phyloP scores from a whole-genome alignment of 306 rosid species.

The Pterocarpus macrocarpus region DNA sequence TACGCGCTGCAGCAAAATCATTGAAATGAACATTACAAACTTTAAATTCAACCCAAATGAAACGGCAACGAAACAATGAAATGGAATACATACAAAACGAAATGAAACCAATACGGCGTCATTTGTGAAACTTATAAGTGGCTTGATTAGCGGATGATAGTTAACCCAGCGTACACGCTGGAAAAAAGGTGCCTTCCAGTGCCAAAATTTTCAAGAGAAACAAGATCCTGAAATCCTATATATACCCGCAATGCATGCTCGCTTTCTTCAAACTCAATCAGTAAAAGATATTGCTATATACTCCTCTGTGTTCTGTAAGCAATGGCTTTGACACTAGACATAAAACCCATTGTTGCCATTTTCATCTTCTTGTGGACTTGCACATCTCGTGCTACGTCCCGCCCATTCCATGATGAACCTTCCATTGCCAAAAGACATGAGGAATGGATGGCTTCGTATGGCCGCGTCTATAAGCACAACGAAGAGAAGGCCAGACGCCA shows the following conservation, averaged over 20 bases:
- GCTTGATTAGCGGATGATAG: too few species aligned
- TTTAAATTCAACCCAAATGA: too few species aligned
- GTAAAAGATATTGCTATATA: background rate
- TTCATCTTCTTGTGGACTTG: background rate
- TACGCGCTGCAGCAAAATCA: too few species aligned
- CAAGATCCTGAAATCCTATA: too few species aligned
- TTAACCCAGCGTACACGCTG: too few species aligned
- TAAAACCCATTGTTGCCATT: background rate
- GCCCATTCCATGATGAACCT: background rate
- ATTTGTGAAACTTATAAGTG: too few species aligned
- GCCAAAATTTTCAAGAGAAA: too few species aligned
- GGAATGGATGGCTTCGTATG: background rate
- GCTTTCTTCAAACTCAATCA: background rate
- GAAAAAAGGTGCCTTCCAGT: too few species aligned
- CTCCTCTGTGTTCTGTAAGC: background rate
- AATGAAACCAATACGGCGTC: too few species aligned
- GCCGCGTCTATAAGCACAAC: background rate
- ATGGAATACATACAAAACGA: too few species aligned
- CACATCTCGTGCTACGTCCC: slow-evolving; percentile 13
- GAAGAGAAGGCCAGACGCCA: slow-evolving; percentile 22
- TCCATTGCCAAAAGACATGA: slow-evolving; percentile 33
- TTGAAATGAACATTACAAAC: too few species aligned
- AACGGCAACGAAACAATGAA: too few species aligned
- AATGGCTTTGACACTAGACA: slow-evolving; percentile 10
- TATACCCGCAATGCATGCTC: slow-evolving; percentile 1